Evolutionary conservation across 202 grass and related monocot genomes (phyloP).

Genomic region (Musa balbisiana): DNA sequence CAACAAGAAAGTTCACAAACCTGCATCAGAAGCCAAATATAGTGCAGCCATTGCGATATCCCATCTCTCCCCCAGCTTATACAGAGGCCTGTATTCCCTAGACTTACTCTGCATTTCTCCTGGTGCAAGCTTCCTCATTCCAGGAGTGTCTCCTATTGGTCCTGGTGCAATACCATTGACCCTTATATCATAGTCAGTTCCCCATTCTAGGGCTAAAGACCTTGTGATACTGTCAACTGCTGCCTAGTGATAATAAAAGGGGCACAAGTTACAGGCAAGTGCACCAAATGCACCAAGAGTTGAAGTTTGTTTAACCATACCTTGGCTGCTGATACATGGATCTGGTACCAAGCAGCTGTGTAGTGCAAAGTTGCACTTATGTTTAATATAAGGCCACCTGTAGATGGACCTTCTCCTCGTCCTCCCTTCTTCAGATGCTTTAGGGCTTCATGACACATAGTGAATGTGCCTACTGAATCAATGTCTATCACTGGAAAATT

Average conservation of each 20-base stretch:
- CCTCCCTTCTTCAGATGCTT: conserved; percentile 84
- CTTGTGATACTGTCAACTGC: conserved; percentile 93
- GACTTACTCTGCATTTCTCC: conserved; percentile 53
- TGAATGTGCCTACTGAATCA: conserved; percentile 83
- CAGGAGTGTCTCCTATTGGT: conserved; percentile 72
- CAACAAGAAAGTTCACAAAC: conserved; percentile 24
- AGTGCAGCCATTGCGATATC: conserved; percentile 87
- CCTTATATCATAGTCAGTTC: conserved; percentile 86
- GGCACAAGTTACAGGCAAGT: not conserved
- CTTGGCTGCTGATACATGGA: conserved; percentile 84
- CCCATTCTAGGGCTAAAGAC: conserved; percentile 87
- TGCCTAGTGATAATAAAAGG: conserved; percentile 40
- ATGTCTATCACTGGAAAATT: conserved; percentile 72
- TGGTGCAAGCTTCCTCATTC: conserved; percentile 87
- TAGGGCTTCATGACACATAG: conserved; percentile 76
- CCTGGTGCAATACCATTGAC: conserved; percentile 88
- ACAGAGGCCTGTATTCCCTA: conserved; percentile 47
- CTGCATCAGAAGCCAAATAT: conserved; percentile 86
- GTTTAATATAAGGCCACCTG: conserved; percentile 78
- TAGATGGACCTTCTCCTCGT: conserved; percentile 41
- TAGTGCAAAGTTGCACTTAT: conserved; percentile 92
- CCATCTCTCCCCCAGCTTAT: conserved; percentile 64
- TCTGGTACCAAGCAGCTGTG: conserved; percentile 82
- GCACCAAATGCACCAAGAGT: not conserved
- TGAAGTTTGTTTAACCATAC: conserved; percentile 15